Conservation (phyloP, 371 early-diverging fungal species). For the Cokeromyces recurvatus region DNA sequence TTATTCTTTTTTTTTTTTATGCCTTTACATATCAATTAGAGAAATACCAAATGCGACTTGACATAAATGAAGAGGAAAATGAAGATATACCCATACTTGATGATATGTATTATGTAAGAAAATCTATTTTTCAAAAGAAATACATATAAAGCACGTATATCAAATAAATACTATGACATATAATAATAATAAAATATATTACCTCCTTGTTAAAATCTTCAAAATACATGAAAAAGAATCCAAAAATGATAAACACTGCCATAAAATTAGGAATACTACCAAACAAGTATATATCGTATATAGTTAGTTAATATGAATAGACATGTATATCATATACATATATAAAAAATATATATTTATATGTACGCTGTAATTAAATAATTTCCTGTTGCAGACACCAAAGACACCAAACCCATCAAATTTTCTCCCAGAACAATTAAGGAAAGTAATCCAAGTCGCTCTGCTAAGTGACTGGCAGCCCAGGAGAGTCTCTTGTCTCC, state of each 20-base stretch:
- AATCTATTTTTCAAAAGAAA: slow-evolving; percentile 11
- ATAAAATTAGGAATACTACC: slow-evolving; percentile 46
- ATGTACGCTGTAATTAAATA: slow-evolving; percentile 28
- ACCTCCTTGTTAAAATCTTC: slow-evolving; percentile 51
- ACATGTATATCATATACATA: no score
- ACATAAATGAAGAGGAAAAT: slow-evolving; percentile 54
- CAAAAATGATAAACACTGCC: slow-evolving; percentile 48
- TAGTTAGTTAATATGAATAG: no score
- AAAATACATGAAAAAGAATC: slow-evolving; percentile 52
- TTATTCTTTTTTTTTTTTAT: no score
- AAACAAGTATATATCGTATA: no score
- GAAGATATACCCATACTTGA: slow-evolving; percentile 57
- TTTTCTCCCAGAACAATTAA: slow-evolving; percentile 53
- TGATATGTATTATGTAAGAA: slow-evolving; percentile 42
- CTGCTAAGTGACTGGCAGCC: slow-evolving; percentile 60
- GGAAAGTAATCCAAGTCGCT: slow-evolving; percentile 51
- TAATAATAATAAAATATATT: no score
- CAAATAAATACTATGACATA: no score
- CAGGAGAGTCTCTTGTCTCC: slow-evolving; percentile 48
- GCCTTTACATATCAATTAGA: slow-evolving; percentile 37
- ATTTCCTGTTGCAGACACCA: slow-evolving; percentile 35
- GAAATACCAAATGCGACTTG: slow-evolving; percentile 51
- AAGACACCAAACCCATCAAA: slow-evolving; percentile 38
- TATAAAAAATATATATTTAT: no score
- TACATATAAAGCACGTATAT: neutral